phyloP scores from a whole-genome alignment of 2,329 filamentous ascomycete genomes.

The Truncatella angustata region DNA sequence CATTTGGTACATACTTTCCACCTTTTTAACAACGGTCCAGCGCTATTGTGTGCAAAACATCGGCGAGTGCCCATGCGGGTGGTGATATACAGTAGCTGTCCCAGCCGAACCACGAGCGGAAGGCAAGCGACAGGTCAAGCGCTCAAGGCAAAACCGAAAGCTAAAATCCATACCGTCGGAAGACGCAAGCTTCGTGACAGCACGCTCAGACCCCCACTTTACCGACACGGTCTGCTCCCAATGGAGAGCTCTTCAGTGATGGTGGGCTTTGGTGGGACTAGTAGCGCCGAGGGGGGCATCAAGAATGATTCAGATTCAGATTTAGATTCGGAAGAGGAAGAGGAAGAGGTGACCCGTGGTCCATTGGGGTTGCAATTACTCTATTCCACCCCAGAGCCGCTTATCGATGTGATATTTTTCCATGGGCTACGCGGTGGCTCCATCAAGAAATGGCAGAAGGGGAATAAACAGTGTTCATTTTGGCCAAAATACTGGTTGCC shows the following conservation, averaged over 20 bases:
- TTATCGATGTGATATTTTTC: slow-evolving; percentile 36
- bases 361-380: slow-evolving; percentile 22
- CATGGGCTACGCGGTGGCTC: slow-evolving; percentile 37
- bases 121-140: not conserved
- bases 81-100: not conserved
- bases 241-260: not conserved
- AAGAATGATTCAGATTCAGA: no score
- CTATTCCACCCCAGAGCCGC: slow-evolving; percentile 22
- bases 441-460: slow-evolving; percentile 36
- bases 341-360: slow-evolving; percentile 10
- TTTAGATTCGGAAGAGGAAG: not conserved
- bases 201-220: not conserved
- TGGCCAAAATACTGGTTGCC: slow-evolving; percentile 39
- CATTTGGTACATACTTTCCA: no score
- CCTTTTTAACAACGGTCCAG: not conserved
- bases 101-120: not conserved
- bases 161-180: not conserved
- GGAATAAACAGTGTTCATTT: slow-evolving; percentile 25
- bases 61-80: not conserved
- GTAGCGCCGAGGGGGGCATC: not conserved
- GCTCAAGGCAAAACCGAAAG: not conserved
- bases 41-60: not conserved
- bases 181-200: not conserved
- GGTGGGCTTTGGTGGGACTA: not conserved
- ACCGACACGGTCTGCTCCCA: not conserved